Percentiles rank a stretch among this genome's conserved stretches.
phyloP scores from a whole-genome alignment of 192 early-diverging fungal species.

The Rhizophagus sp. region DNA sequence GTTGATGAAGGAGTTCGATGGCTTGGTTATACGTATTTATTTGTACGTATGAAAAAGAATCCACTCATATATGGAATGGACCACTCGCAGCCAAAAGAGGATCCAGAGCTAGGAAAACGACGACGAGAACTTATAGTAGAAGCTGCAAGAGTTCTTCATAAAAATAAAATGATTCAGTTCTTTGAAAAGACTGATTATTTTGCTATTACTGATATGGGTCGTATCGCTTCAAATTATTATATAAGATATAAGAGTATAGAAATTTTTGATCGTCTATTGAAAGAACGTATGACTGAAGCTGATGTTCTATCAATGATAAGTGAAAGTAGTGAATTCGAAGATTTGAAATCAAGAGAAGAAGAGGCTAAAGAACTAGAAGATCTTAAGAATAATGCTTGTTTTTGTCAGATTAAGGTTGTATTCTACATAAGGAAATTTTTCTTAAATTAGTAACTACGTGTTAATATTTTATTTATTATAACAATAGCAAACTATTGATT shows the following conservation, averaged over 20 bases:
- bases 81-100: constrained; percentile 72
- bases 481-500: constrained; percentile 72
- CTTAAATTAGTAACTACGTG: constrained; percentile 18
- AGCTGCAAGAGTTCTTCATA: constrained; percentile 74
- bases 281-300: constrained; percentile 89
- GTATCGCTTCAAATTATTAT: constrained; percentile 93
- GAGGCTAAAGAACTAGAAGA: constrained; percentile 81
- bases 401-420: constrained; percentile 81
- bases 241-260: constrained; percentile 86
- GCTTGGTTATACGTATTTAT: constrained; percentile 97
- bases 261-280: constrained; percentile 83
- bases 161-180: constrained; percentile 94
- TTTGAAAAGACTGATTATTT: constrained; percentile 82
- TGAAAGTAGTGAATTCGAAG: constrained; percentile 89
- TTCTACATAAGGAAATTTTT: background rate
- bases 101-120: constrained; percentile 76
- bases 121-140: constrained; percentile 78
- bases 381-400: constrained; percentile 67
- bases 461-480: constrained; percentile 12
- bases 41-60: constrained; percentile 94
- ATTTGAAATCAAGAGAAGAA: constrained; percentile 89
- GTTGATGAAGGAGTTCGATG: constrained; percentile 94
- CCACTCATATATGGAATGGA: constrained; percentile 92
- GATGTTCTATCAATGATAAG: constrained; percentile 90
- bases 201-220: constrained; percentile 87